Conservation (phyloP, 352 stramenopile species). For the Globisporangium camurandrum region DNA sequence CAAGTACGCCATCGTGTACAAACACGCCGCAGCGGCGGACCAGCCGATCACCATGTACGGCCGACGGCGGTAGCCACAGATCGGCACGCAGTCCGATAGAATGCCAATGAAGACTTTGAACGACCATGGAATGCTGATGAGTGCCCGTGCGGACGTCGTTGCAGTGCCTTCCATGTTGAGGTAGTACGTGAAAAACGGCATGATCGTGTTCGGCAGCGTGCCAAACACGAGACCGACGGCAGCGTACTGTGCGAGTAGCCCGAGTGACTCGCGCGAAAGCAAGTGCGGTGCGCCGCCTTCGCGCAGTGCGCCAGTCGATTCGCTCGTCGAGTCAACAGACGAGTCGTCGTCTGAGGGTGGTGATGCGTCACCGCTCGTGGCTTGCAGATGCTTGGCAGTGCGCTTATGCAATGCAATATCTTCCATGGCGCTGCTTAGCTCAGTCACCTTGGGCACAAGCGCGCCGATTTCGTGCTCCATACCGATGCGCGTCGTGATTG, state of each 20-base stretch:
- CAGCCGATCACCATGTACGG: conserved; percentile 54
- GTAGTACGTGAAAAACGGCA: conserved; percentile 40
- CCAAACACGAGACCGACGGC: conserved; percentile 35
- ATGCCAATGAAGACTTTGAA: conserved; percentile 54
- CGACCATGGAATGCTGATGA: conserved; percentile 40
- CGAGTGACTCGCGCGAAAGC: conserved; percentile 28
- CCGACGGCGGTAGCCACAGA: conserved; percentile 40
- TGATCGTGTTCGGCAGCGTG: conserved; percentile 31
- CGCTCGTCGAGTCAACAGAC: not conserved
- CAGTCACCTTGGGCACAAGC: not conserved
- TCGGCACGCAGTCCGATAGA: conserved; percentile 38
- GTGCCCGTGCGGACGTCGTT: conserved; percentile 28
- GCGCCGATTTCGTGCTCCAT: no score
- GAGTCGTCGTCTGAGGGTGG: not conserved
- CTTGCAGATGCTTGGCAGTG: not conserved
- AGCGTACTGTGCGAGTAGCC: conserved; percentile 39
- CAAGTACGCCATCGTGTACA: conserved; percentile 38
- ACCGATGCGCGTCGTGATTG: no score
- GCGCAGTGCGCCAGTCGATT: conserved; percentile 21
- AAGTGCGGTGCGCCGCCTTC: conserved; percentile 25
- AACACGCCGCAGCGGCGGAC: conserved; percentile 24
- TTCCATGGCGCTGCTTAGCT: not conserved
- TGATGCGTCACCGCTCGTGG: not conserved
- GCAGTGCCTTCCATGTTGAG: conserved; percentile 37
- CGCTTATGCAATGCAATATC: not conserved